Conservation (phyloP, 169 alveolate genomes). For the Babesia sp. region DNA sequence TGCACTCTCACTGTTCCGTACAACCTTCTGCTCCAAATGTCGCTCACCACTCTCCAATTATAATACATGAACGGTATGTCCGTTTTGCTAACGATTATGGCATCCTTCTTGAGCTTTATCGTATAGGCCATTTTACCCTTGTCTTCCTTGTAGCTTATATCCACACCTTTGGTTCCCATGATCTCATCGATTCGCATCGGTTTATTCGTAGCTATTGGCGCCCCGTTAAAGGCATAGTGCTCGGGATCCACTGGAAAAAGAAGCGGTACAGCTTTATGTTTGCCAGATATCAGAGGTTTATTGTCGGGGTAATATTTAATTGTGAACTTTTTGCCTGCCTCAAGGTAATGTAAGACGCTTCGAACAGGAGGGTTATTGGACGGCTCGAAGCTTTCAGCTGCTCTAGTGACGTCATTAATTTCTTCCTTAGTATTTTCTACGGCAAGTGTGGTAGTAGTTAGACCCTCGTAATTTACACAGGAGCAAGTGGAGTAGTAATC, state of each 20-base stretch:
- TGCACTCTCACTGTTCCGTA: not conserved
- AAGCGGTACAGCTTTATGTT: not conserved
- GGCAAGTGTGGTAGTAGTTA: constrained; percentile 6
- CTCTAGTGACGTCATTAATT: too few species aligned
- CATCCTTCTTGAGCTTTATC: not conserved
- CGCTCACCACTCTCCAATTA: not conserved
- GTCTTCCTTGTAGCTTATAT: not conserved
- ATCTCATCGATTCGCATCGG: not conserved
- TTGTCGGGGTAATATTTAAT: not conserved
- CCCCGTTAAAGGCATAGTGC: not conserved
- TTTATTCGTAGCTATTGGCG: not conserved
- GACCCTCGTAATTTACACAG: constrained; percentile 31
- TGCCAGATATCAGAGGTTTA: not conserved
- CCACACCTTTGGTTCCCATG: constrained; percentile 1
- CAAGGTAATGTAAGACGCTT: not conserved
- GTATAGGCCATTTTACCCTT: not conserved
- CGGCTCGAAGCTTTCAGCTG: too few species aligned
- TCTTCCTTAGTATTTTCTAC: too few species aligned
- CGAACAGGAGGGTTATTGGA: too few species aligned
- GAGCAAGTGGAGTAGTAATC: constrained; percentile 21
- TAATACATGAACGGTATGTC: not conserved
- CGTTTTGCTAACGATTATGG: constrained; percentile 27
- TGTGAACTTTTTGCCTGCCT: not conserved
- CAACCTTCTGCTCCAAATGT: not conserved
- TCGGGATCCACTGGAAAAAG: not conserved